phyloP scores from a whole-genome alignment of 176 grass and related monocot genomes.

The Poa pratensis region DNA sequence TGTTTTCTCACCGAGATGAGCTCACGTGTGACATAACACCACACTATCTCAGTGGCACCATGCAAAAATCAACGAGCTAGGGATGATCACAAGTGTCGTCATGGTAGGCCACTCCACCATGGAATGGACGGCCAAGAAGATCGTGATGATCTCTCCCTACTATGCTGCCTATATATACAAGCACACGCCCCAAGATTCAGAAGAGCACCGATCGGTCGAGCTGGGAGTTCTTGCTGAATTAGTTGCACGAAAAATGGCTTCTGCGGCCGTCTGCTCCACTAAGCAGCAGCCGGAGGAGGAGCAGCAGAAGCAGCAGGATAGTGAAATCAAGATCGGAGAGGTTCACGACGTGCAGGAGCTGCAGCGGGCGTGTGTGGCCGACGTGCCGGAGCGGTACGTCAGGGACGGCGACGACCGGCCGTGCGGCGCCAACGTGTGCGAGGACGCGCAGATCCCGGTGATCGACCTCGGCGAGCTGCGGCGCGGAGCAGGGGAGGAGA shows the following conservation, averaged over 20 bases:
- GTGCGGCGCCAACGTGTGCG: slow-evolving; percentile 19
- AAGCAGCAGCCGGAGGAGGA: not conserved
- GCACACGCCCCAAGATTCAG: not conserved
- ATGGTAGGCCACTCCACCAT: slow-evolving; percentile 24
- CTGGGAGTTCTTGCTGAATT: not conserved
- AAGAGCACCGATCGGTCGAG: not conserved
- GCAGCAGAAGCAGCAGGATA: not conserved
- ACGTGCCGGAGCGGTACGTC: slow-evolving; percentile 72
- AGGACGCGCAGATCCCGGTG: slow-evolving; percentile 53
- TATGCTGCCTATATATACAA: not conserved
- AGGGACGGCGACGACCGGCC: slow-evolving; percentile 60
- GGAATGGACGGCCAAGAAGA: slow-evolving; percentile 10
- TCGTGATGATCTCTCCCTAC: not conserved
- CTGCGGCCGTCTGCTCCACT: slow-evolving; percentile 27
- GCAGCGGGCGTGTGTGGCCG: slow-evolving; percentile 27
- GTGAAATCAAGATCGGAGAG: slow-evolving; percentile 49
- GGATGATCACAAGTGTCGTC: not conserved
- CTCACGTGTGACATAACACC: slow-evolving; percentile 21
- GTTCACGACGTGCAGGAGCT: slow-evolving; percentile 84
- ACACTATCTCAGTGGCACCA: not conserved
- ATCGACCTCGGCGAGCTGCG: slow-evolving; percentile 64
- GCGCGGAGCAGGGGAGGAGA: slow-evolving; percentile 44
- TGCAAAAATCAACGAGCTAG: not conserved
- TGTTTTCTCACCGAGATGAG: not conserved
- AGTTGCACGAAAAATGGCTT: slow-evolving; percentile 24